Evolutionary conservation across 2,329 filamentous ascomycete genomes (phyloP).

Genomic region (Ceratocystis harringtonii): DNA sequence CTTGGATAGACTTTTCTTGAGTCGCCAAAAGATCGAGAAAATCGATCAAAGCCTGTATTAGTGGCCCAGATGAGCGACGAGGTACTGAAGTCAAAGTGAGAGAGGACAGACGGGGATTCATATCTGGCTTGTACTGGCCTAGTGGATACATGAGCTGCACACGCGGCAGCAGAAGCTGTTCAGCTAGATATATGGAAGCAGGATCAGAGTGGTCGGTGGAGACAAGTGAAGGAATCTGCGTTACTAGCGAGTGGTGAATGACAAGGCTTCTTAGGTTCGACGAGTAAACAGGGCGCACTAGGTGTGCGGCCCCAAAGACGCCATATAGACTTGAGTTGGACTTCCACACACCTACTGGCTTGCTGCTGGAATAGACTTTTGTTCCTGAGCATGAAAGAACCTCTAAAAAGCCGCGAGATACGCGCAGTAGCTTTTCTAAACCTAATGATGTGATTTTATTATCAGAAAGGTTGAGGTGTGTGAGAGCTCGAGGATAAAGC

Average conservation of each 20-base stretch:
- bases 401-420: slow-evolving; percentile 34
- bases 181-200: slow-evolving; percentile 29
- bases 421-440: slow-evolving; percentile 30
- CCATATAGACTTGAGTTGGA: slow-evolving; percentile 27
- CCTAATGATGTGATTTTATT: slow-evolving; percentile 34
- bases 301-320: slow-evolving; percentile 31
- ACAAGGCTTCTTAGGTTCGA: slow-evolving; percentile 38
- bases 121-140: slow-evolving; percentile 37
- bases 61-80: slow-evolving; percentile 34
- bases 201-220: slow-evolving; percentile 26
- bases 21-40: slow-evolving; percentile 34
- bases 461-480: slow-evolving; percentile 39
- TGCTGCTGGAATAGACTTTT: slow-evolving; percentile 3
- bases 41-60: slow-evolving; percentile 32
- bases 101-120: slow-evolving; percentile 39
- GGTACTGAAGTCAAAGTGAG: slow-evolving; percentile 42
- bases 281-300: slow-evolving; percentile 38
- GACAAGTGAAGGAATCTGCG: slow-evolving; percentile 34
- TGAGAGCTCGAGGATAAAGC: slow-evolving; percentile 24
- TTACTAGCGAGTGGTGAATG: slow-evolving; percentile 46
- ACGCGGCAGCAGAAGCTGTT: slow-evolving; percentile 31
- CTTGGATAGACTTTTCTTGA: slow-evolving; percentile 35
- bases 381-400: slow-evolving; percentile 26
- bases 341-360: slow-evolving; percentile 23
- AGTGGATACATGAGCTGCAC: slow-evolving; percentile 32